Conservation (phyloP, 768 basidiomycete genomes). For the Macrolepiota dolichaula region DNA sequence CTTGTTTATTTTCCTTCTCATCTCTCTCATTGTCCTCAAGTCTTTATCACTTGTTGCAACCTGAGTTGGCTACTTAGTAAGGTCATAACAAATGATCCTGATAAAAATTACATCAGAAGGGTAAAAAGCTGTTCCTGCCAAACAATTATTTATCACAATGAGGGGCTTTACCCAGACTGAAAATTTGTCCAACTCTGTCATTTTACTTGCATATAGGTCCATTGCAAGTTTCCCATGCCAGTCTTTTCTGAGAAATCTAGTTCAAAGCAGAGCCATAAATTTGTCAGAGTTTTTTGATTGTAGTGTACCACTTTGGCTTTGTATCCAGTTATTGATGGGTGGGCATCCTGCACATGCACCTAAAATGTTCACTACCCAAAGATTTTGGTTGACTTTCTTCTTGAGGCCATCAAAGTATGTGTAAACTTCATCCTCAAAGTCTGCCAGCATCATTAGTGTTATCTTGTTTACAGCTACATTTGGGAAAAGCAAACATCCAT, state of each 20-base stretch:
- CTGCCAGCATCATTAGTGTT: neutral
- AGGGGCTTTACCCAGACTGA: neutral
- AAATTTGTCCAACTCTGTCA: neutral
- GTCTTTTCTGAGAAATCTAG: neutral
- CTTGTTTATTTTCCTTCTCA: no score
- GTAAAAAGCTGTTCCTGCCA: neutral
- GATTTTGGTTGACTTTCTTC: neutral
- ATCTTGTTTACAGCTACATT: neutral
- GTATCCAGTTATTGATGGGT: neutral
- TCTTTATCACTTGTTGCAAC: no score
- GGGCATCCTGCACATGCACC: neutral
- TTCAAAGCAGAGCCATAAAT: neutral
- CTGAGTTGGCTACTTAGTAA: no score
- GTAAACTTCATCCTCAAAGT: neutral
- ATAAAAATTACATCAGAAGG: neutral
- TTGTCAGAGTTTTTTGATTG: neutral
- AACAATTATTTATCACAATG: neutral
- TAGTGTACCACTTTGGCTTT: neutral
- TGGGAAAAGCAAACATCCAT: neutral
- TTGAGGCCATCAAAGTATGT: neutral
- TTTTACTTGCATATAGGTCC: neutral
- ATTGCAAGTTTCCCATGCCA: neutral
- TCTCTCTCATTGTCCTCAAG: no score
- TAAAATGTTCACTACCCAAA: neutral
- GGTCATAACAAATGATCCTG: no score